These are phyloP conservation scores for Trichosphaerium sp. DNA, from an alignment of 78 protist genomes.

Conservation along the genomic window DNA sequence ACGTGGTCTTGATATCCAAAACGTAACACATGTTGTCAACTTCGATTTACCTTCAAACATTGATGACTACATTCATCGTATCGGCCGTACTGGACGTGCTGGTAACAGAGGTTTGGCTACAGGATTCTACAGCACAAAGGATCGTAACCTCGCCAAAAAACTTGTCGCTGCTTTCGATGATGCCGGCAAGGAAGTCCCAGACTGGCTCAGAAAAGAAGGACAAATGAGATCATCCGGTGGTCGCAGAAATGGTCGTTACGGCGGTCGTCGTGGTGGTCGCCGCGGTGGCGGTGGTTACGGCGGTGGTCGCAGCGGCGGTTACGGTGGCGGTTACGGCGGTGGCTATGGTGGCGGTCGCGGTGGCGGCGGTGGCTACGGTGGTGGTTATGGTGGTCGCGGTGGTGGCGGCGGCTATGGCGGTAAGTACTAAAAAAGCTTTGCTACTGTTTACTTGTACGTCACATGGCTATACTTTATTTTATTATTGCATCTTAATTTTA, in stretches of 20 bases:
- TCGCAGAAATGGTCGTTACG: neutral
- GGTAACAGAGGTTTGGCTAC: conserved; percentile 67
- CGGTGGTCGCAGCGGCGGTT: conserved; percentile 2
- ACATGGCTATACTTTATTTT: too few relatives aligned
- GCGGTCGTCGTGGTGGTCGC: neutral
- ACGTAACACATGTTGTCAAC: conserved; percentile 83
- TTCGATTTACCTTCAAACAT: conserved; percentile 78
- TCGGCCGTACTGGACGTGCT: conserved; percentile 89
- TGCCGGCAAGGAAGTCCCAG: conserved; percentile 36
- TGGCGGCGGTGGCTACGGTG: conserved; percentile 8
- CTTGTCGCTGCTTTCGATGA: conserved; percentile 41
- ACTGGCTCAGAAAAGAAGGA: conserved; percentile 4
- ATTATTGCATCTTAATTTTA: too few relatives aligned
- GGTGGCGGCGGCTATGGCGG: too few relatives aligned
- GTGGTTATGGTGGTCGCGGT: too few relatives aligned
- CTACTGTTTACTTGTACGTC: too few relatives aligned
- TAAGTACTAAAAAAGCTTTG: too few relatives aligned
- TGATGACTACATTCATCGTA: conserved; percentile 88
- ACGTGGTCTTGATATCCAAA: conserved; percentile 78
- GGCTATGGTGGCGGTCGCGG: conserved; percentile 11
- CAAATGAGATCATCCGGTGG: neutral
- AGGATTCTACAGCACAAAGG: conserved; percentile 31
- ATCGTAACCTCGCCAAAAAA: conserved; percentile 26
- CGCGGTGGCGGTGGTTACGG: conserved; percentile 1
- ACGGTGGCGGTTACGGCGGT: neutral